phyloP scores from a whole-genome alignment of 192 early-diverging fungal genomes.

The Polychytrium aggregatum region DNA sequence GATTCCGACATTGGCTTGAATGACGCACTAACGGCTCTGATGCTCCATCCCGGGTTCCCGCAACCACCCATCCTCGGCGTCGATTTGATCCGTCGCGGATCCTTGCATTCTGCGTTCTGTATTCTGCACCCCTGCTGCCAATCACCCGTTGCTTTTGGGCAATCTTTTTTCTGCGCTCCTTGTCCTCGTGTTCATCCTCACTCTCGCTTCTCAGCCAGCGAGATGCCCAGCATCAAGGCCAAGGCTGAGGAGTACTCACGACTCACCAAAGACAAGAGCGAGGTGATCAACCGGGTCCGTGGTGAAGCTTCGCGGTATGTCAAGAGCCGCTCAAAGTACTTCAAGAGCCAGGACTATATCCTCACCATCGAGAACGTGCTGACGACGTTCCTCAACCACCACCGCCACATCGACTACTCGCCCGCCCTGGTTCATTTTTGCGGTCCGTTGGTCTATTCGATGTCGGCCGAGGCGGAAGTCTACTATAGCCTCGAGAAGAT shows the following conservation, averaged over 20 bases:
- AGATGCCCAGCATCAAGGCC: constrained; percentile 47
- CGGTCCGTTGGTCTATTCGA: constrained; percentile 68
- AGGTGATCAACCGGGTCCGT: constrained; percentile 64
- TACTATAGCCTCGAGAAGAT: constrained; percentile 75
- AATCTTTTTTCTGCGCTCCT: background rate
- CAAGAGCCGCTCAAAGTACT: background rate
- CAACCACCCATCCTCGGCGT: too few species aligned
- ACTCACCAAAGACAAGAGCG: constrained; percentile 57
- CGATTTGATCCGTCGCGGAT: too few species aligned
- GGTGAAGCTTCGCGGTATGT: constrained; percentile 44
- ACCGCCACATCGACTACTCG: constrained; percentile 64
- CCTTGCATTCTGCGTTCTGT: too few species aligned
- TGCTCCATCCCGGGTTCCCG: too few species aligned
- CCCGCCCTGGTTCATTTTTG: constrained; percentile 64
- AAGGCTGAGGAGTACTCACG: constrained; percentile 53
- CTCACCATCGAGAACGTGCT: constrained; percentile 61
- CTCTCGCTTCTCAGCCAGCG: constrained; percentile 36
- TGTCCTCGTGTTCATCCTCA: constrained; percentile 3
- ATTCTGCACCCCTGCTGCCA: too few species aligned
- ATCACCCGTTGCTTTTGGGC: constrained; percentile 2
- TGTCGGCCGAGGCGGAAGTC: constrained; percentile 64
- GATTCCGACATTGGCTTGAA: too few species aligned
- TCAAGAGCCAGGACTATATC: constrained; percentile 4
- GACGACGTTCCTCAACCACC: constrained; percentile 69
- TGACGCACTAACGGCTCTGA: too few species aligned